Conservation (phyloP, 2,329 filamentous ascomycete species). For the Uncinocarpus reesii region DNA sequence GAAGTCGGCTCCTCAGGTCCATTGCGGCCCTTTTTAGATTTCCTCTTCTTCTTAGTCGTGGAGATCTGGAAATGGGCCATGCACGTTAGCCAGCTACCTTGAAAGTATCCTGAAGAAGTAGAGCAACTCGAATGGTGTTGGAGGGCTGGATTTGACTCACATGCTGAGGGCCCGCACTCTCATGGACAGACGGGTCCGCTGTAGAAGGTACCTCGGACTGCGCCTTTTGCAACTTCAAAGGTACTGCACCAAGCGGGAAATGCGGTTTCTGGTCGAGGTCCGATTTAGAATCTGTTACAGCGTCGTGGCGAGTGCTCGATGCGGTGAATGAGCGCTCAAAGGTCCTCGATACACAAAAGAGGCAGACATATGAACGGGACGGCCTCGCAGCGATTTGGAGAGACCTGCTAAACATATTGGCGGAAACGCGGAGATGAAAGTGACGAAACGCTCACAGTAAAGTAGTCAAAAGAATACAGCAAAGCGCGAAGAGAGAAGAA, state of each 20-base stretch:
- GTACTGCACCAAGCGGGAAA: not conserved
- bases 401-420: constrained; percentile 30
- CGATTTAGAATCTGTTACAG: not conserved
- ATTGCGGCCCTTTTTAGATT: not conserved
- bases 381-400: constrained; percentile 30
- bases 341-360: constrained; percentile 22
- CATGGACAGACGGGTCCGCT: not conserved
- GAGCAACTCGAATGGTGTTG: too few relatives aligned
- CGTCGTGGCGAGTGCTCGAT: not conserved
- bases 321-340: not conserved
- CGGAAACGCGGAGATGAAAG: too few relatives aligned
- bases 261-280: not conserved
- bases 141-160: not conserved
- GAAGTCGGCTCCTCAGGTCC: not conserved
- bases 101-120: too few relatives aligned
- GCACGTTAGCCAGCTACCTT: not conserved
- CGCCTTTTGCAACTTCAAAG: not conserved
- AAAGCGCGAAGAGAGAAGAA: not conserved
- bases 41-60: not conserved
- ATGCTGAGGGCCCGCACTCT: not conserved
- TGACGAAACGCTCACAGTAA: not conserved
- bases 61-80: not conserved
- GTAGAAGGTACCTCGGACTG: not conserved
- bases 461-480: not conserved
- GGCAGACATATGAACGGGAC: constrained; percentile 28